These are phyloP conservation scores for Mortierella antarctica DNA, from an alignment of 192 early-diverging fungal species.

Conservation along the genomic window DNA sequence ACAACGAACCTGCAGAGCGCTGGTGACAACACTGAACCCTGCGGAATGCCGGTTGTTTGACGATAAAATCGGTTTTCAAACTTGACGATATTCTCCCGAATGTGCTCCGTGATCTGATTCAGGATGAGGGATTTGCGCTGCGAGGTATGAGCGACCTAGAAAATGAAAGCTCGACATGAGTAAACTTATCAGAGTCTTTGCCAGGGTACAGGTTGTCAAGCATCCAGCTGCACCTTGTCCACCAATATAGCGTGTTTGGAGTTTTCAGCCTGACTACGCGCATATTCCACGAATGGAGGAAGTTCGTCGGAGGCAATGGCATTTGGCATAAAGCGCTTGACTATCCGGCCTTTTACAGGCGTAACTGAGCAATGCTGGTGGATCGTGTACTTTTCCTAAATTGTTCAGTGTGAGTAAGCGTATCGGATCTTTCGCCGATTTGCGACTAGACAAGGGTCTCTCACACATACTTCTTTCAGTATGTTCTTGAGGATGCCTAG, in stretches of 20 bases:
- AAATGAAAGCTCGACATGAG: background rate
- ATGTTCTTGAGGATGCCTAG: constrained; percentile 61
- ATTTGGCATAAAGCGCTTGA: constrained; percentile 24
- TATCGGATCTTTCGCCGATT: too few species aligned
- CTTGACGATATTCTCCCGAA: constrained; percentile 74
- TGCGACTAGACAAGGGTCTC: background rate
- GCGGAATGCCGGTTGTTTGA: constrained; percentile 87
- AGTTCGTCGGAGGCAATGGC: constrained; percentile 16
- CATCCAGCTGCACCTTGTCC: constrained; percentile 59
- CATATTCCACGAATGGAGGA: constrained; percentile 45
- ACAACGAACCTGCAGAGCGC: constrained; percentile 81
- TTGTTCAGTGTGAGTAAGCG: background rate
- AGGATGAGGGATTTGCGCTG: constrained; percentile 62
- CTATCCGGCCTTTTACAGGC: constrained; percentile 30
- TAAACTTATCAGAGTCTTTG: background rate
- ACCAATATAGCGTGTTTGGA: constrained; percentile 72
- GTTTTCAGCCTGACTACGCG: constrained; percentile 54
- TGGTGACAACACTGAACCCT: constrained; percentile 89
- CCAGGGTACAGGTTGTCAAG: too few species aligned
- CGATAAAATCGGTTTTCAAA: constrained; percentile 70
- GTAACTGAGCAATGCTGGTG: constrained; percentile 66
- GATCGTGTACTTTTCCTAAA: constrained; percentile 77
- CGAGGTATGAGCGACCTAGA: constrained; percentile 64
- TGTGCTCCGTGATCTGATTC: constrained; percentile 67
- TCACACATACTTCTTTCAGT: constrained; percentile 61